phyloP scores from a whole-genome alignment of 176 grass and related monocot genomes.

The Puccinellia tenuiflora region DNA sequence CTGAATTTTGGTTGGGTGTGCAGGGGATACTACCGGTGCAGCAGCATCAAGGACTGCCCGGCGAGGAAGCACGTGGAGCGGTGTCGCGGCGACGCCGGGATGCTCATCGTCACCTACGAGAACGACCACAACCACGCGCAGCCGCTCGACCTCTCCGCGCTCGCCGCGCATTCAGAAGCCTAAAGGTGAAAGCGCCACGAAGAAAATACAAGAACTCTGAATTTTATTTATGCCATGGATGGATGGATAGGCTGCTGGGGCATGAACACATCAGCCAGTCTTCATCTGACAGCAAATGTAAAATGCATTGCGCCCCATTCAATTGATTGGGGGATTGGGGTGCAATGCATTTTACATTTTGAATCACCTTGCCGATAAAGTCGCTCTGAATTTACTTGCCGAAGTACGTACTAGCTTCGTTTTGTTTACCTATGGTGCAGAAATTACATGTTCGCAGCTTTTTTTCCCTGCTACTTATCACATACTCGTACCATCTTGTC shows the following conservation, averaged over 20 bases:
- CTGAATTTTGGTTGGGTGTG: not conserved
- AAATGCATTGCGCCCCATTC: too few relatives aligned
- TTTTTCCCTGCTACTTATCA: not conserved
- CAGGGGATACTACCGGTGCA: constrained; percentile 92
- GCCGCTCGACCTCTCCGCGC: constrained; percentile 32
- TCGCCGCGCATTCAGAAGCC: not conserved
- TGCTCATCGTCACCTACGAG: constrained; percentile 77
- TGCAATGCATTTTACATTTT: not conserved
- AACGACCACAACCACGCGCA: constrained; percentile 70
- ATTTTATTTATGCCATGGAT: not conserved
- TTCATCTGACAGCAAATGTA: not conserved
- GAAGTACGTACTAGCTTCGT: not conserved
- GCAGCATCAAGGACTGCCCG: constrained; percentile 78
- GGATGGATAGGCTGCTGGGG: too few relatives aligned
- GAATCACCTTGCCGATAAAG: not conserved
- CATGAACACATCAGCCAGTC: not conserved
- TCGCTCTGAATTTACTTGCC: not conserved
- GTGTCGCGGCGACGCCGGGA: constrained; percentile 54
- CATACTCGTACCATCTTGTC: not conserved
- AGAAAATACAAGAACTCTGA: not conserved
- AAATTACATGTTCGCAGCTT: not conserved
- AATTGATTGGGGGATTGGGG: too few relatives aligned
- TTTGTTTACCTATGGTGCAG: not conserved
- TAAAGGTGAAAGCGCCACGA: not conserved
- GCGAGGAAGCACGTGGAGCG: constrained; percentile 84